A percentile compares a stretch with the other conserved stretches of the same genome.
These are phyloP conservation scores for Trypanosoma caninum DNA, from an alignment of 208 protist genomes.

Conservation along the genomic window DNA sequence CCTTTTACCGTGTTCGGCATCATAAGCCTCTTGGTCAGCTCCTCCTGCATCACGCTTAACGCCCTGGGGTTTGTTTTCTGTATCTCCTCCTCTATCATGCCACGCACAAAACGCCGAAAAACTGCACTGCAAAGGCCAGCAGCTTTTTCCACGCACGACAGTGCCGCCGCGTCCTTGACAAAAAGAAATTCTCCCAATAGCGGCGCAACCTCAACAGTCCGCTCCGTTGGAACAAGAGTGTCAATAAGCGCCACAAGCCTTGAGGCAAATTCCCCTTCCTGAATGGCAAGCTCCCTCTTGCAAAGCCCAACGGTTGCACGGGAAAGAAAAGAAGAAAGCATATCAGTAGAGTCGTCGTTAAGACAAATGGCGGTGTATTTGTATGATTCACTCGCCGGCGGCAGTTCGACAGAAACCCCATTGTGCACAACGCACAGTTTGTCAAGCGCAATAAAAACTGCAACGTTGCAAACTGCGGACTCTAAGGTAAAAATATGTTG, in stretches of 20 bases:
- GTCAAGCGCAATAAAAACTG: constrained; percentile 37
- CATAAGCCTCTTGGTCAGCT: constrained; percentile 62
- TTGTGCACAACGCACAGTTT: constrained; percentile 46
- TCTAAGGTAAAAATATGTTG: constrained; percentile 71
- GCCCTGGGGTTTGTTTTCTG: constrained; percentile 41
- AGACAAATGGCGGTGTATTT: constrained; percentile 9
- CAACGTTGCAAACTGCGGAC: constrained; percentile 43
- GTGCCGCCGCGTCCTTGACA: constrained; percentile 70
- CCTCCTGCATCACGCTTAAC: constrained; percentile 59
- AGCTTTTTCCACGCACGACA: constrained; percentile 63
- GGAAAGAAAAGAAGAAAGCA: constrained; percentile 25
- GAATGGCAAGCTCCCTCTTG: constrained; percentile 68
- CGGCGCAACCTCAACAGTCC: constrained; percentile 54
- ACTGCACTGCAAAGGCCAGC: constrained; percentile 73
- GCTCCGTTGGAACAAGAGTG: constrained; percentile 21
- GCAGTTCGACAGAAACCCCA: constrained; percentile 21
- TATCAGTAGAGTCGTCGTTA: constrained; percentile 9
- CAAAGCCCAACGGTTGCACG: constrained; percentile 46
- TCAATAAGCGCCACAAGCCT: constrained; percentile 34
- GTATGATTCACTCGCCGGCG: constrained; percentile 19
- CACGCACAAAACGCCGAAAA: constrained; percentile 68
- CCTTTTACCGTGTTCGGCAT: constrained; percentile 69
- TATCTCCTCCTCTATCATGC: constrained; percentile 55
- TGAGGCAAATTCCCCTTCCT: constrained; percentile 65
- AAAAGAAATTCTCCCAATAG: constrained; percentile 79